Evolutionary conservation across 768 basidiomycete species (phyloP).

Genomic region (Trametes cingulata): DNA sequence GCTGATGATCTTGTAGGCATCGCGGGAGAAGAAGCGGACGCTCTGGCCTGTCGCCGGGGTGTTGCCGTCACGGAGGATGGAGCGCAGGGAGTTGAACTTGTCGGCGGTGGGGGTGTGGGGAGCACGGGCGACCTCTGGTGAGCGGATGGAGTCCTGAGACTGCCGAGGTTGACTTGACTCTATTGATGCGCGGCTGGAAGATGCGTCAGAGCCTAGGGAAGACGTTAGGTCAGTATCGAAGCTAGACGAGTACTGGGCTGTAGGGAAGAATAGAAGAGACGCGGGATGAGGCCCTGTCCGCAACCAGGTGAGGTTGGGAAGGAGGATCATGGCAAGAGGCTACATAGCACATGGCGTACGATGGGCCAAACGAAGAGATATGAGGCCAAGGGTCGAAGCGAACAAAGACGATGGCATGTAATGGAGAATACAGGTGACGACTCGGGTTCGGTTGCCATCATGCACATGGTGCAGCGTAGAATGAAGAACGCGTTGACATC

Average conservation of each 20-base stretch:
- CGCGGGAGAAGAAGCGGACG: constrained; percentile 75
- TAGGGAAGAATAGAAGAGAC: background rate
- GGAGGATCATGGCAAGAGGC: background rate
- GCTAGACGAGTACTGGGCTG: constrained; percentile 25
- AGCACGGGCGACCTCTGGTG: constrained; percentile 28
- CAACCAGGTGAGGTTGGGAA: constrained; percentile 12
- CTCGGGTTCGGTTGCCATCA: too few species aligned
- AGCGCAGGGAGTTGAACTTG: constrained; percentile 57
- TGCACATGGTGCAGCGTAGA: too few species aligned
- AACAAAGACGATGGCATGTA: background rate
- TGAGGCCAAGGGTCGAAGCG: too few species aligned
- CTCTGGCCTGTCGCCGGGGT: constrained; percentile 79
- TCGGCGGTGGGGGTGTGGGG: constrained; percentile 39
- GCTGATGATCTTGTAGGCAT: constrained; percentile 64
- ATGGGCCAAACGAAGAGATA: background rate
- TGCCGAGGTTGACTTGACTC: constrained; percentile 28
- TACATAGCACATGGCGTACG: background rate
- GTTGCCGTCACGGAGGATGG: constrained; percentile 69
- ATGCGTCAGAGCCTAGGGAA: constrained; percentile 25
- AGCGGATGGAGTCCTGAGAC: constrained; percentile 30
- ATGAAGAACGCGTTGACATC: too few species aligned
- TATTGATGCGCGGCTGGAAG: constrained; percentile 30
- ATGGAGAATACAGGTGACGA: too few species aligned
- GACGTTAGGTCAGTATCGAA: constrained; percentile 33
- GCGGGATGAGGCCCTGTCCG: background rate